These are phyloP conservation scores for Solanum hybrid DNA, from an alignment of 305 asterid genomes.

Conservation along the genomic window DNA sequence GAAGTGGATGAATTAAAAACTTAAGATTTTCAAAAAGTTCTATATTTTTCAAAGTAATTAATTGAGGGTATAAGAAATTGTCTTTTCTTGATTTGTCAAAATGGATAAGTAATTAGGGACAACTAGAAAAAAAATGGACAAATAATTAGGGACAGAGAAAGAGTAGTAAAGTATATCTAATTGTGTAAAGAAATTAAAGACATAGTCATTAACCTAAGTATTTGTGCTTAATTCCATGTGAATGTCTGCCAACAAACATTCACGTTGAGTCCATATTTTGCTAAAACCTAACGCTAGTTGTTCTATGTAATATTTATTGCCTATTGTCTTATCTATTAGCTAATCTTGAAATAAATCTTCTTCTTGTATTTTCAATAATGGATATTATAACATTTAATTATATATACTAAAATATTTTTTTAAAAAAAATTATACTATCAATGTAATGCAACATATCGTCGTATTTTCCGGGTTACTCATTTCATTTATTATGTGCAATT, in stretches of 20 bases:
- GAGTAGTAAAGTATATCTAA: too few relatives aligned
- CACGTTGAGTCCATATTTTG: constrained; percentile 45
- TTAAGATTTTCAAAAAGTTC: too few relatives aligned
- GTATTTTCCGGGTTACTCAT: neutral
- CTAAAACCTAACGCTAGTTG: constrained; percentile 46
- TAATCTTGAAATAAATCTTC: neutral
- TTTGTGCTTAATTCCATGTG: constrained; percentile 34
- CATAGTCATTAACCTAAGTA: neutral
- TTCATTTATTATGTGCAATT: neutral
- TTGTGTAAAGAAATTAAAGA: neutral
- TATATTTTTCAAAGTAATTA: too few relatives aligned
- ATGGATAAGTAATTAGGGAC: too few relatives aligned
- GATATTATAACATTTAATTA: neutral
- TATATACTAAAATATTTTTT: too few relatives aligned
- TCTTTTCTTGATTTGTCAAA: too few relatives aligned
- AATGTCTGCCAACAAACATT: constrained; percentile 82
- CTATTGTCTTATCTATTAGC: neutral
- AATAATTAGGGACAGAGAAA: too few relatives aligned
- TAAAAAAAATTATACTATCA: neutral
- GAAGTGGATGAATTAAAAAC: too few relatives aligned
- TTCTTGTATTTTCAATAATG: neutral
- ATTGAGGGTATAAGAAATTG: too few relatives aligned
- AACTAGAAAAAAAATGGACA: too few relatives aligned
- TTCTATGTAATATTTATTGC: neutral
- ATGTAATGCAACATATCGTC: neutral